Base-by-base conservation (phyloP, 1,284 basidiomycete genomes). In the Ceratobasidium sp. region DNA sequence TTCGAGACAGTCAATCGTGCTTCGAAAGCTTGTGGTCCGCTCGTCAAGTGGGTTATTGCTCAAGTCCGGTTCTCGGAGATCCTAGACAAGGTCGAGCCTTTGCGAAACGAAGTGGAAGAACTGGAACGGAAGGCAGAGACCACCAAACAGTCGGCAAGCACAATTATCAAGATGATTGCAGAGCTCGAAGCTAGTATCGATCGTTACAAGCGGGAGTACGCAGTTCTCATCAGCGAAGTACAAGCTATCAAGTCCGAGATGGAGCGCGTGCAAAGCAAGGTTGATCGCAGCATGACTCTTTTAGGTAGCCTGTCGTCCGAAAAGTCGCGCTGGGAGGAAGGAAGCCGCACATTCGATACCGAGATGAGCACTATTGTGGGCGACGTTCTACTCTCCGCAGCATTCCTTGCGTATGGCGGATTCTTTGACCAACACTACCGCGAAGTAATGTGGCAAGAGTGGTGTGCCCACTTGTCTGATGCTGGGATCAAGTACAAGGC, bases 351-450 rank as follows among this genome's bases (percentile, higher is more conserved):
- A 0, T 99, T 99, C 83, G 98, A 99, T 82, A 91, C 92, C 1
- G 97, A 99, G 84, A 99, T 99, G 96, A 94, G 95, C 82, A 99
- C 98, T 49, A 97, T 99, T 80, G 94, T 97, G 37, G 98, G 98
- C 56, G 98, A 99, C 83, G 96, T 98, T 42, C 86, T 99, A 47
- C 89, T 99, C 45, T 99, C 97, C 35, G 94, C 98, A 0, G 98
- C 96, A 0, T 99, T 99, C 90, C 86, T 99, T 77, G 97, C 97
- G 0, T 99, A 99, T 81, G 93, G 94, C 26, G 98, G 98, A 76
- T 99, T 97, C 90, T 99, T 99, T 83, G 98, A 99, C 82, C 98
- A 99, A 83, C 93, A 96, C 82, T 98, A 99, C 85, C 95, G 98
- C 79, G 97, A 99, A 83, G 88, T 92, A 75, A 97, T 99, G 94